A percentile compares a stretch with the other conserved stretches of the same genome.
These are phyloP conservation scores for Backusella psychrophila DNA, from an alignment of 192 early-diverging fungal genomes.

Conservation along the genomic window DNA sequence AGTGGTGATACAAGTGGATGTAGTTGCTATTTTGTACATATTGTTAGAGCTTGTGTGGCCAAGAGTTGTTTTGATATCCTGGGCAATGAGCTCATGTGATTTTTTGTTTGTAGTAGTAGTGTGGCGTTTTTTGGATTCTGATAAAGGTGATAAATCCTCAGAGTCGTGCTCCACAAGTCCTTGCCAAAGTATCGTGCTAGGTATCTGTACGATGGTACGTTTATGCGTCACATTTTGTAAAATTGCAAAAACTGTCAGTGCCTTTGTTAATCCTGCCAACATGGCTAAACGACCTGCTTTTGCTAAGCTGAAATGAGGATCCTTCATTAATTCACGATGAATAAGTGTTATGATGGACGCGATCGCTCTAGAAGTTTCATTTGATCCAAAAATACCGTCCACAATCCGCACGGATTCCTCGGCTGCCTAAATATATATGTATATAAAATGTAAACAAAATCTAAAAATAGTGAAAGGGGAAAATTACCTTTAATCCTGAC, in stretches of 20 bases:
- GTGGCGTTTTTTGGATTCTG: not conserved
- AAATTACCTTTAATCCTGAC: conserved; percentile 40
- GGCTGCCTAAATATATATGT: conserved; percentile 52
- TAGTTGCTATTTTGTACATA: conserved; percentile 31
- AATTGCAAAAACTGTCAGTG: conserved; percentile 81
- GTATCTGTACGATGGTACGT: conserved; percentile 43
- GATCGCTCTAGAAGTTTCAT: conserved; percentile 88
- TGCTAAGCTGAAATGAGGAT: conserved; percentile 61
- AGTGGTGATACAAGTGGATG: conserved; percentile 26
- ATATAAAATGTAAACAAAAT: not conserved
- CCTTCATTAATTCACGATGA: conserved; percentile 68
- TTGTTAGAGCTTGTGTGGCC: not conserved
- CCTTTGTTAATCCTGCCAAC: conserved; percentile 73
- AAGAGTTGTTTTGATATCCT: not conserved
- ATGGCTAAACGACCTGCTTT: conserved; percentile 66
- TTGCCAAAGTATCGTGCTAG: conserved; percentile 55
- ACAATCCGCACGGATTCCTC: conserved; percentile 89
- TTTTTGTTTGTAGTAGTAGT: not conserved
- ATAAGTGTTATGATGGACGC: conserved; percentile 79
- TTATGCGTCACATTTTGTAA: conserved; percentile 80
- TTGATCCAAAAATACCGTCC: conserved; percentile 94
- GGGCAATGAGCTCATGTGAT: not conserved
- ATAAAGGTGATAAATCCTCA: conserved; percentile 8
- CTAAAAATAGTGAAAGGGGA: not conserved
- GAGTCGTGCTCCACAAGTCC: conserved; percentile 57